A percentile compares a stretch with the other conserved stretches of the same genome.
phyloP scores from a whole-genome alignment of 1,284 basidiomycete species.

The Ganoderma resinaceum region DNA sequence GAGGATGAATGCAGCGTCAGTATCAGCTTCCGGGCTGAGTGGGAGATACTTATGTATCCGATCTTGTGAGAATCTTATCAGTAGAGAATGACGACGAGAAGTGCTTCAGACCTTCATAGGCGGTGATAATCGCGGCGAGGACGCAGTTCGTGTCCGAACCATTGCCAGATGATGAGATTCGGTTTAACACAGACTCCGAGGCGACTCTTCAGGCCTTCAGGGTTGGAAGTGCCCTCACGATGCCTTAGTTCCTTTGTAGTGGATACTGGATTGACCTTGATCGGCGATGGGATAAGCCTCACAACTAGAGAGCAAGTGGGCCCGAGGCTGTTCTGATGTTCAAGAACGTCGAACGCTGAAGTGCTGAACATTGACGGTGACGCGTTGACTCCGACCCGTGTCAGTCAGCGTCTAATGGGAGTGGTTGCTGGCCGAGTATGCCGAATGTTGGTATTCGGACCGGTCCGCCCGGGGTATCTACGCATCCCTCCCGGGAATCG shows the following conservation, averaged over 20 bases:
- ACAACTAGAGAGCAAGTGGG: no score
- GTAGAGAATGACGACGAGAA: not conserved
- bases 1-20: not conserved
- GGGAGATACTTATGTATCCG: not conserved
- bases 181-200: not conserved
- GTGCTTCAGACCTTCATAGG: not conserved
- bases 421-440: no score
- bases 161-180: not conserved
- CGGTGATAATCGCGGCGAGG: not conserved
- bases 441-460: no score
- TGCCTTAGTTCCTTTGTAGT: not conserved
- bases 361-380: no score
- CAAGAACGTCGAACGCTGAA: no score
- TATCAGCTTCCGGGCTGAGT: not conserved
- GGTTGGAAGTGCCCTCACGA: not conserved
- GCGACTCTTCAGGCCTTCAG: not conserved
- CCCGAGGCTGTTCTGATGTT: no score
- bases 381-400: no score
- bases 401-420: no score
- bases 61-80: not conserved
- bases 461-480: no score
- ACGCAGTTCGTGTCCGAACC: not conserved
- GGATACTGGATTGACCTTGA: no score
- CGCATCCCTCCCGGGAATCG: not conserved
- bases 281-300: no score